A percentile compares a stretch with the other conserved stretches of the same genome.
Conservation (phyloP, 495 filamentous ascomycete species). For the Talaromyces wortmannii region DNA sequence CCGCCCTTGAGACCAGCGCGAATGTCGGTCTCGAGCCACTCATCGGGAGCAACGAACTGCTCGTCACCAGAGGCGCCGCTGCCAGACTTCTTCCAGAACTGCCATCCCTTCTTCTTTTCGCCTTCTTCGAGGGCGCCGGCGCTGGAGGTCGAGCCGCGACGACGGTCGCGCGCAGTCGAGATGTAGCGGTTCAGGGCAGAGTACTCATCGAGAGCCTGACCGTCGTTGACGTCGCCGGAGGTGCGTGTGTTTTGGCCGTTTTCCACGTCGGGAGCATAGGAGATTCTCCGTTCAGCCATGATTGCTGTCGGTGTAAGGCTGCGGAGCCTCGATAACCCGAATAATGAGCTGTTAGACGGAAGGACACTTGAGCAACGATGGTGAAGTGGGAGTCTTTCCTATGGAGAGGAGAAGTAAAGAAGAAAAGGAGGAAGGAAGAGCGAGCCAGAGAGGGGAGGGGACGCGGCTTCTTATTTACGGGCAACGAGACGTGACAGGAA, state of each 20-base stretch:
- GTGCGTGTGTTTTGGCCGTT: constrained; percentile 35
- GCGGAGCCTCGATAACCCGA: constrained; percentile 35
- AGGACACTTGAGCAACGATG: constrained; percentile 30
- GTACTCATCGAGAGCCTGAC: constrained; percentile 40
- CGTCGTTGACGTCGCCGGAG: constrained; percentile 19
- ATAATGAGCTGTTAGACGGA: constrained; percentile 30
- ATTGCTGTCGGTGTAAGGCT: constrained; percentile 36
- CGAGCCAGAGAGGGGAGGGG: constrained; percentile 17
- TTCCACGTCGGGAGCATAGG: constrained; percentile 47
- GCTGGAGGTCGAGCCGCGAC: constrained; percentile 48
- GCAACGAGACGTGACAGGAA: neutral
- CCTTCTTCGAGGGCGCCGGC: constrained; percentile 35
- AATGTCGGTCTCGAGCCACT: constrained; percentile 70
- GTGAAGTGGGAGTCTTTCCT: constrained; percentile 40
- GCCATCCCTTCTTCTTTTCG: constrained; percentile 44
- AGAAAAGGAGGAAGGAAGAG: constrained; percentile 15
- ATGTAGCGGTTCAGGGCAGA: constrained; percentile 56
- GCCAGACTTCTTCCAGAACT: constrained; percentile 44
- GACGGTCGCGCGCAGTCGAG: constrained; percentile 56
- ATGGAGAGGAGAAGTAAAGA: constrained; percentile 17
- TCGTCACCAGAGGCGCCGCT: constrained; percentile 9
- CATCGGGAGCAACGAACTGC: constrained; percentile 54
- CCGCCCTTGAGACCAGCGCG: constrained; percentile 47
- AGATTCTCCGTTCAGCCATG: constrained; percentile 48
- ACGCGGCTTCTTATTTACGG: constrained; percentile 8